These are phyloP conservation scores for Mycena floridula DNA, from an alignment of 768 basidiomycete genomes.

Conservation along the genomic window DNA sequence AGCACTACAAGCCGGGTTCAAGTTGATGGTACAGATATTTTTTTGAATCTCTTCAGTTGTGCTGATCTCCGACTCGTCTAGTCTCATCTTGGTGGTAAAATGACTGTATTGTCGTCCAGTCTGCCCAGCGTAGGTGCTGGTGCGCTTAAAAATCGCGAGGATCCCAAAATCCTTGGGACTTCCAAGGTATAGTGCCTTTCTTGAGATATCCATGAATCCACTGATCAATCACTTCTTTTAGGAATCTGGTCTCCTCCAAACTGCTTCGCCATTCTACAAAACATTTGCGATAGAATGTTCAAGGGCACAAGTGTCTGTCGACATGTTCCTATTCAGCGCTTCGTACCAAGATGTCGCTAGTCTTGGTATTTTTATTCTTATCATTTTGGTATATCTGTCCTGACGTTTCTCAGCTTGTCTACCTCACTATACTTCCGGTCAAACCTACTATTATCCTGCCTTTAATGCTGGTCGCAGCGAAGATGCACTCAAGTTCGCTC, in stretches of 20 bases:
- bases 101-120: conserved; percentile 79
- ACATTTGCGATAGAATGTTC: conserved; percentile 99
- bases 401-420: conserved; percentile 56
- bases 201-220: background rate
- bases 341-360: conserved; percentile 94
- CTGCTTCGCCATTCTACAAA: conserved; percentile 96
- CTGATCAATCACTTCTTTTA: conserved; percentile 22
- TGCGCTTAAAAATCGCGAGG: conserved; percentile 91
- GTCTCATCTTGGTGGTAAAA: conserved; percentile 93
- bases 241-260: conserved; percentile 90
- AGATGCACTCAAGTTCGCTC: conserved; percentile 97
- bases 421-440: conserved; percentile 96
- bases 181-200: conserved; percentile 54
- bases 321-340: conserved; percentile 98
- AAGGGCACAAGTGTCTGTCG: conserved; percentile 92
- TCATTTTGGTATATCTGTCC: background rate
- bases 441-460: conserved; percentile 97
- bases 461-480: conserved; percentile 94
- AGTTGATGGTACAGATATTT: conserved; percentile 65
- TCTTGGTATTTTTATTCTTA: conserved; percentile 45
- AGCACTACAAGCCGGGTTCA: conserved; percentile 92
- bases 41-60: background rate
- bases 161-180: conserved; percentile 93
- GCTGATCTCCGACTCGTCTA: conserved; percentile 20
- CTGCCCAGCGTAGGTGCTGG: conserved; percentile 88